Conservation (phyloP, 2,329 filamentous ascomycete species). For the Salinomyces thailandicus region DNA sequence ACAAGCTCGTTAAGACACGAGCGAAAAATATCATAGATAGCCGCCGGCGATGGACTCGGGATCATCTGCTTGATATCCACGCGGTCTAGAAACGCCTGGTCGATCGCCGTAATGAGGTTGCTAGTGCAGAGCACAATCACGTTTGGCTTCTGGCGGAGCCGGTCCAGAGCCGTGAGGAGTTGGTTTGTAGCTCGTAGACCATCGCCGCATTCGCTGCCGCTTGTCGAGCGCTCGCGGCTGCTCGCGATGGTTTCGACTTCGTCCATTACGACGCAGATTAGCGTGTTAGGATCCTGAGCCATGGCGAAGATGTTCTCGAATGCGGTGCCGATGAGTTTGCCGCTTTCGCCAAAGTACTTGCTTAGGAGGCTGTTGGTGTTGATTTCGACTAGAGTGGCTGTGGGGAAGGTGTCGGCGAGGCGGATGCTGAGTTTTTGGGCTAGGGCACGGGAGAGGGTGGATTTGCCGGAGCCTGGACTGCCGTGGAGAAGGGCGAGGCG, state of each 20-base stretch:
- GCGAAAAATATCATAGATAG: conserved; percentile 40
- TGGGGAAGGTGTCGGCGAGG: conserved; percentile 27
- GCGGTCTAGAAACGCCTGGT: conserved; percentile 40
- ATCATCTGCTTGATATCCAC: conserved; percentile 39
- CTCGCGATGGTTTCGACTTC: conserved; percentile 42
- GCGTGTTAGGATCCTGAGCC: conserved; percentile 30
- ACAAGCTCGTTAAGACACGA: conserved; percentile 38
- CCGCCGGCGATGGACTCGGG: conserved; percentile 29
- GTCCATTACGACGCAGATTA: conserved; percentile 40
- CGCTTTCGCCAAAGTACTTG: conserved; percentile 39
- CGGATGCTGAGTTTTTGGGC: conserved; percentile 43
- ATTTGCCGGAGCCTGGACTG: conserved; percentile 36
- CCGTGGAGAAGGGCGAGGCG: conserved; percentile 35
- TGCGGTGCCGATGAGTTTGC: conserved; percentile 30
- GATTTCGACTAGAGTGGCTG: conserved; percentile 33
- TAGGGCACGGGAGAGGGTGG: conserved; percentile 36
- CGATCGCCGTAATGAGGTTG: conserved; percentile 37
- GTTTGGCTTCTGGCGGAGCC: conserved; percentile 32
- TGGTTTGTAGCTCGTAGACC: conserved; percentile 41
- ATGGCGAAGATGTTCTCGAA: conserved; percentile 1
- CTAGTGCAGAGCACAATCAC: conserved; percentile 42
- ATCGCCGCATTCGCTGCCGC: conserved; percentile 36
- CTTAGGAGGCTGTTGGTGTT: conserved; percentile 37
- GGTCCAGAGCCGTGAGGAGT: conserved; percentile 39
- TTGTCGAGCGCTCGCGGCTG: conserved; percentile 31